Base-by-base conservation (phyloP, 2,329 filamentous ascomycete genomes). In the Stemphylium vesicarium region DNA sequence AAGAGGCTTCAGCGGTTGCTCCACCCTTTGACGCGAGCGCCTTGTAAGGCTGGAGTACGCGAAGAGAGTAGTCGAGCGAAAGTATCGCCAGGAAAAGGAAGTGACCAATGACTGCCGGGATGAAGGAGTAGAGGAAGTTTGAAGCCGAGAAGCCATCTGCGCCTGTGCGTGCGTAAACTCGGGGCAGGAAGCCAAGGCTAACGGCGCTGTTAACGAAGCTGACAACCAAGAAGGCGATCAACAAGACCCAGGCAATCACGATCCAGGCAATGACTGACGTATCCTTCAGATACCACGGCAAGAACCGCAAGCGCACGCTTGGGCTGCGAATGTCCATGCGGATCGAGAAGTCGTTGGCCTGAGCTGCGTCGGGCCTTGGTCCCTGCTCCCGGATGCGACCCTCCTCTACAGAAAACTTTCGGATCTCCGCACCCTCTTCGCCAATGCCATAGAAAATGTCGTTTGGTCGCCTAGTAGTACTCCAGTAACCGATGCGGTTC, bases 401-500 rank as follows among this genome's bases (percentile, higher is more conserved):
- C 22, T 77, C 71, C 48, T 80, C 76, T 57, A 79, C 61, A n/a
- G 79, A 84, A 64, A 82, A 85, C 55, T 80, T 77, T 55, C 79
- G 77, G 33, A 74, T 82, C 67, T 74, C 73, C 18, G 78, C 79
- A 37, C 86, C 82, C 46, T 84, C 81, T 56, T 88, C 84, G n/a
- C 91, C 92, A 51, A 96, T 84, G 2, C 87, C 86, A 70, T 96
- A 92, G 81, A 95, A 96, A 22, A 92, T 80, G 16, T 87, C 85
- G 16, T 80, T 81, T 4, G 84, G 82, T 57, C 82, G 81, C 50
- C 86, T 86, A 15, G 87, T 86, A 22, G 87, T 86, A 54, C 85
- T 85, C 91, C 93, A 97, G 75, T 96, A 96, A 6, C 93, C 92
- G n/a, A 97, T 82, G 39, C 89, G 83, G 64, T 94, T 87, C 4